phyloP scores from a whole-genome alignment of 176 grass and related monocot genomes.

The Lolium rigidum region DNA sequence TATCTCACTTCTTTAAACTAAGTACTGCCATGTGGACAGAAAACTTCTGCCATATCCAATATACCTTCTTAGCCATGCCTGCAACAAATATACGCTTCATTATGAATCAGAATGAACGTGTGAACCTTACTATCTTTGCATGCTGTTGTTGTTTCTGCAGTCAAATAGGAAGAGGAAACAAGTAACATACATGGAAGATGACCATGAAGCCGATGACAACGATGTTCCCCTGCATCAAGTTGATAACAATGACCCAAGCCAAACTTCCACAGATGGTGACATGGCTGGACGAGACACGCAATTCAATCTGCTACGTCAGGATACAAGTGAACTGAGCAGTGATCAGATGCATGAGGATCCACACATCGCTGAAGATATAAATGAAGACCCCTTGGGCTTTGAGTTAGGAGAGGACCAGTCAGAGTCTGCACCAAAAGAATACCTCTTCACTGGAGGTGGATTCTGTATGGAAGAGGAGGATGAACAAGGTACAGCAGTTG shows the following conservation, averaged over 20 bases:
- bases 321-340: conserved; percentile 34
- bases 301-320: conserved; percentile 42
- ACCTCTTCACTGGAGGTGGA: conserved; percentile 71
- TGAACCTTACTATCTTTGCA: conserved; percentile 25
- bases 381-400: conserved; percentile 32
- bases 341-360: conserved; percentile 17
- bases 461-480: conserved; percentile 63
- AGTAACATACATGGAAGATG: conserved; percentile 76
- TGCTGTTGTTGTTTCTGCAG: conserved; percentile 49
- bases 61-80: not conserved
- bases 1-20: conserved; percentile 23
- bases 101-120: not conserved
- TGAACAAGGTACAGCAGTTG: conserved; percentile 39
- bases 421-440: conserved; percentile 44
- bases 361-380: conserved; percentile 11
- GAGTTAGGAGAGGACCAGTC: conserved; percentile 7
- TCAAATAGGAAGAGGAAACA: conserved; percentile 76
- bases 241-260: conserved; percentile 37
- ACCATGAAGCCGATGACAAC: conserved; percentile 50
- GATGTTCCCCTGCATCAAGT: conserved; percentile 30
- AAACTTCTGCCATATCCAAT: not conserved
- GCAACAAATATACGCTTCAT: not conserved
- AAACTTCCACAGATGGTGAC: conserved; percentile 29
- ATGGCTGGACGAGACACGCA: conserved; percentile 30
- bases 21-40: not conserved